Conservation (phyloP, 306 rosid genomes). For the Phaseolus lunatus region DNA sequence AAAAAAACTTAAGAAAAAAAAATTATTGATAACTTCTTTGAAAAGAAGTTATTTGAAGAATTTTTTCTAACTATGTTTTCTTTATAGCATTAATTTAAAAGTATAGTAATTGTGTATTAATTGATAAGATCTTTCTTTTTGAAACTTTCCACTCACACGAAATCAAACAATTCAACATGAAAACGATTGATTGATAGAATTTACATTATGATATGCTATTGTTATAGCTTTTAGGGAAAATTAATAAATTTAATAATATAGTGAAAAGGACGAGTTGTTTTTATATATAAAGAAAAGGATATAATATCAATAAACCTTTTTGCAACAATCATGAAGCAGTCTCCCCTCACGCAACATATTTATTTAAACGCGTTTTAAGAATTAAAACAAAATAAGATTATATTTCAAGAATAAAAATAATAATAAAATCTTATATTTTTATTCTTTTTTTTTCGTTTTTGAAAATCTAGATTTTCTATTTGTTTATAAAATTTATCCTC, state of each 20-base stretch:
- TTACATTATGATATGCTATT: background rate
- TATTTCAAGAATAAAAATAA: too few relatives aligned
- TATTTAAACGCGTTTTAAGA: too few relatives aligned
- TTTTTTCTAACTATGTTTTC: too few relatives aligned
- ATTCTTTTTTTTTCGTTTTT: too few relatives aligned
- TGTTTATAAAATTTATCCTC: too few relatives aligned
- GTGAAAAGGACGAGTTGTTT: background rate
- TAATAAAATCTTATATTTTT: too few relatives aligned
- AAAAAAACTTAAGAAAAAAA: too few relatives aligned
- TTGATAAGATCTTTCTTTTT: background rate
- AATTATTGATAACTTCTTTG: too few relatives aligned
- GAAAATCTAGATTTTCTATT: too few relatives aligned
- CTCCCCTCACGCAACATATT: constrained; percentile 8
- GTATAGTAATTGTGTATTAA: background rate
- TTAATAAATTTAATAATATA: background rate
- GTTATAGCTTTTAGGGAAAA: background rate
- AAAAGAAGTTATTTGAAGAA: too few relatives aligned
- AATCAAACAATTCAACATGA: background rate
- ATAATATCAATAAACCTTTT: background rate
- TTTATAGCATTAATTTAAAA: too few relatives aligned
- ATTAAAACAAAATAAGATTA: too few relatives aligned
- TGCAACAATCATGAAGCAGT: background rate
- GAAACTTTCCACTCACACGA: background rate
- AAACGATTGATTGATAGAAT: background rate
- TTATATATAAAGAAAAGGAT: background rate